These are phyloP conservation scores for Neofusicoccum ribis DNA, from an alignment of 2,329 filamentous ascomycete genomes.

Conservation along the genomic window DNA sequence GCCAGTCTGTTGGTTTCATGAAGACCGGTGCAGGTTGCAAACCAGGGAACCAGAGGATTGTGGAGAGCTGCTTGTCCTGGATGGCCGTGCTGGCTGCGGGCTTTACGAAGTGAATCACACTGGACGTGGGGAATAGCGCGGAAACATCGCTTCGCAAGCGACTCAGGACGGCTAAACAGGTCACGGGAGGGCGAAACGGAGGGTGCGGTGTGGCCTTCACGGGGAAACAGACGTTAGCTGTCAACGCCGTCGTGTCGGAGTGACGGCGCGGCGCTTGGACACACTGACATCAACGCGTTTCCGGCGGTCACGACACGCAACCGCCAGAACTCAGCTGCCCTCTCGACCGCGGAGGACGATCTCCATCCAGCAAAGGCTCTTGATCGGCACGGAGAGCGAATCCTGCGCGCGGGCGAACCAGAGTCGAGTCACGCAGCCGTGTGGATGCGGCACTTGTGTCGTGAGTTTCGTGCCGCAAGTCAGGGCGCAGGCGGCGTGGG, in stretches of 20 bases:
- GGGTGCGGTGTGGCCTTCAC: neutral
- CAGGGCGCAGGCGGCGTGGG: neutral
- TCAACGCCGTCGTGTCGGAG: conserved; percentile 1
- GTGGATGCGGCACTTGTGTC: neutral
- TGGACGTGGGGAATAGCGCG: too few species aligned
- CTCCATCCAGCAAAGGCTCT: neutral
- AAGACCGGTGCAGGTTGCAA: neutral
- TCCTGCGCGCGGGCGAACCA: neutral
- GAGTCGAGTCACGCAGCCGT: neutral
- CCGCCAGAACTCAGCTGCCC: neutral
- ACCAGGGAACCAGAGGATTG: neutral
- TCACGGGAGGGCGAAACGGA: neutral
- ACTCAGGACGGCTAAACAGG: neutral
- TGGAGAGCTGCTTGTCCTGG: neutral
- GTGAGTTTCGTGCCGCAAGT: neutral
- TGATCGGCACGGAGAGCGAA: neutral
- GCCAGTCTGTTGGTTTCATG: neutral
- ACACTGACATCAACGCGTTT: neutral
- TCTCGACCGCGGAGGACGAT: neutral
- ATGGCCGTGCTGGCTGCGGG: too few species aligned
- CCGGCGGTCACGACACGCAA: neutral
- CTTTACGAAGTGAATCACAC: too few species aligned
- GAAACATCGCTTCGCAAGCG: neutral
- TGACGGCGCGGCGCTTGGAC: neutral
- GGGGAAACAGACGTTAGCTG: conserved; percentile 5